Conservation (phyloP, 2,329 filamentous ascomycete species). For the Hortaea werneckii region DNA sequence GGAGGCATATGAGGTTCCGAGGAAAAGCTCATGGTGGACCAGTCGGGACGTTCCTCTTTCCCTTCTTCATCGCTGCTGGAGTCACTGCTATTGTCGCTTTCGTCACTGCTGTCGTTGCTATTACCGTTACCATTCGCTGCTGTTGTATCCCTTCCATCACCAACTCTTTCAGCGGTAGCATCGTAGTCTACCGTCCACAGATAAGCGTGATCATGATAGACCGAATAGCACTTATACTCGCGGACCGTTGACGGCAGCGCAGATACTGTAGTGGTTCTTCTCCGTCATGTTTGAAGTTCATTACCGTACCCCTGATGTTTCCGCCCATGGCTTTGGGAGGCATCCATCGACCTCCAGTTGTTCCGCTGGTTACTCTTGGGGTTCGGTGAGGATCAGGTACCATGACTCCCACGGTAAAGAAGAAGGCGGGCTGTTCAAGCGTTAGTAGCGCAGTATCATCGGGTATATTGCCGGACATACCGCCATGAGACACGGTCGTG, state of each 20-base stretch:
- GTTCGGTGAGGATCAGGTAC: no score
- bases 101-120: not conserved
- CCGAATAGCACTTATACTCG: slow-evolving; percentile 3
- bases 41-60: slow-evolving; percentile 3
- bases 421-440: no score
- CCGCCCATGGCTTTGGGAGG: no score
- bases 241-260: not conserved
- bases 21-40: not conserved
- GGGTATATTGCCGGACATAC: no score
- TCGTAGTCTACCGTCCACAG: slow-evolving; percentile 8
- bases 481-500: no score
- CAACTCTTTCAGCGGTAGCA: slow-evolving; percentile 6
- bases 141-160: slow-evolving; percentile 5
- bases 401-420: no score
- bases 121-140: not conserved
- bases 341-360: no score
- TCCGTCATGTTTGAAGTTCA: not conserved
- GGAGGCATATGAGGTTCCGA: not conserved
- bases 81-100: not conserved
- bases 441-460: no score
- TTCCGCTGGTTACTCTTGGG: no score
- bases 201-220: slow-evolving; percentile 7
- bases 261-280: not conserved
- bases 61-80: slow-evolving; percentile 1
- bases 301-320: not conserved